phyloP scores from a whole-genome alignment of 257 asterid species.

The Solanum ahanhuiri region DNA sequence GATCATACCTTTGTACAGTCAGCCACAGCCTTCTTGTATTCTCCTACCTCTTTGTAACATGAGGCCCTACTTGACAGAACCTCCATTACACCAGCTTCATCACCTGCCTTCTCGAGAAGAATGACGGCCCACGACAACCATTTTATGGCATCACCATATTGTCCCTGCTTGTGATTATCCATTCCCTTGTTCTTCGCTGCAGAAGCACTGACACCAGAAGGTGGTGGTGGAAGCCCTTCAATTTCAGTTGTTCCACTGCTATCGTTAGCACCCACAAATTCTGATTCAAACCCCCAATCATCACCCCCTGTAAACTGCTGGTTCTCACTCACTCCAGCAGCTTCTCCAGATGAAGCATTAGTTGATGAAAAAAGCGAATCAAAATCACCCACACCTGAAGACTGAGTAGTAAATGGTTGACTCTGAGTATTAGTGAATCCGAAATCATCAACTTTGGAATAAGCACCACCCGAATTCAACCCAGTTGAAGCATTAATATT shows the following conservation, averaged over 20 bases:
- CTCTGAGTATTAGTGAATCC: conserved; percentile 11
- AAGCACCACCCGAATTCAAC: conserved; percentile 5
- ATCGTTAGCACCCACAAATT: conserved; percentile 42
- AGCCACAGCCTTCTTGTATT: conserved; percentile 98
- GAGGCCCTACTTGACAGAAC: conserved; percentile 68
- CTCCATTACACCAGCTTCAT: conserved; percentile 27
- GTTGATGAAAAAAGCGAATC: conserved; percentile 39
- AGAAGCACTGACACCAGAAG: conserved; percentile 59
- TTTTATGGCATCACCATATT: conserved; percentile 88
- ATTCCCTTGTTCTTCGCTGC: conserved; percentile 58
- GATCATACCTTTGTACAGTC: conserved; percentile 83
- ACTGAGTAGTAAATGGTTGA: conserved; percentile 14
- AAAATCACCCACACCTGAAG: conserved; percentile 35
- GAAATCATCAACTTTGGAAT: conserved; percentile 21
- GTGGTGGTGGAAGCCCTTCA: conserved; percentile 96
- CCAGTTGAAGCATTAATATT: conserved; percentile 31
- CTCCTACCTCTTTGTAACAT: conserved; percentile 96
- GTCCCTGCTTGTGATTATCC: conserved; percentile 79
- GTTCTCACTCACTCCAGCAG: conserved; percentile 14
- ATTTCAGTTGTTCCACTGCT: conserved; percentile 63
- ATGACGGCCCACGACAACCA: conserved; percentile 68
- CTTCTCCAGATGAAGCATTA: conserved; percentile 11
- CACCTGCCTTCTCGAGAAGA: conserved; percentile 66
- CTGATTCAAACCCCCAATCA: conserved; percentile 61
- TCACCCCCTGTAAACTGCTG: conserved; percentile 42